A percentile compares a stretch with the other conserved stretches of the same genome.
Conservation (phyloP, 257 asterid genomes). For the Solanum neorickii region DNA sequence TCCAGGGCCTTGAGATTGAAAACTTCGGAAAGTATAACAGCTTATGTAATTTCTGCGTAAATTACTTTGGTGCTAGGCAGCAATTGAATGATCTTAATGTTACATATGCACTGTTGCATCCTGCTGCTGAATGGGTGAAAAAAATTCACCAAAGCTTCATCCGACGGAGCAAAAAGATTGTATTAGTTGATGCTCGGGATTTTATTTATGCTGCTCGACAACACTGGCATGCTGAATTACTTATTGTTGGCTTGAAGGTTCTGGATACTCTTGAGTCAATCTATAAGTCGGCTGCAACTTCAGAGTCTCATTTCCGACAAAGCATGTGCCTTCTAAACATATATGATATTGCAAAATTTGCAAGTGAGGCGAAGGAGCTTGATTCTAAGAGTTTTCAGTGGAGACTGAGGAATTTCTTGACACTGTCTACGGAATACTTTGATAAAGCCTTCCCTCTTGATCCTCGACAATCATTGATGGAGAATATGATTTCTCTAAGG, state of each 20-base stretch:
- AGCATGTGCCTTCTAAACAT: slow-evolving; percentile 22
- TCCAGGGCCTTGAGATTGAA: slow-evolving; percentile 9
- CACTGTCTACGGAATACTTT: slow-evolving; percentile 10
- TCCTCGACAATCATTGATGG: slow-evolving; percentile 15
- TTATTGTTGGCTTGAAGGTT: slow-evolving; percentile 28
- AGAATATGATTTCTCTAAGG: slow-evolving; percentile 26
- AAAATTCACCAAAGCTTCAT: slow-evolving; percentile 13
- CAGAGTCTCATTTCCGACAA: slow-evolving; percentile 12
- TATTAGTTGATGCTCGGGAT: slow-evolving; percentile 20
- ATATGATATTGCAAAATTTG: slow-evolving; percentile 17
- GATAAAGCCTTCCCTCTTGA: slow-evolving; percentile 33
- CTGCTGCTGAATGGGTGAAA: slow-evolving; percentile 39
- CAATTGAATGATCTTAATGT: background rate
- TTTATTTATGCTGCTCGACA: slow-evolving; percentile 29
- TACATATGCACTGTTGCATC: slow-evolving; percentile 25
- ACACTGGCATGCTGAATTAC: slow-evolving; percentile 26
- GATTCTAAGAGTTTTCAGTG: background rate
- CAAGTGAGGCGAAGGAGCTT: slow-evolving; percentile 7
- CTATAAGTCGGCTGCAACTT: background rate
- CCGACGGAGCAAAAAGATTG: slow-evolving; percentile 1
- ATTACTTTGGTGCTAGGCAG: slow-evolving; percentile 45
- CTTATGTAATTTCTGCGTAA: slow-evolving; percentile 17
- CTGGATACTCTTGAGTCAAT: slow-evolving; percentile 26
- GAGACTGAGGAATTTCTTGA: slow-evolving; percentile 9
- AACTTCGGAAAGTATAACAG: background rate